These are phyloP conservation scores for Fraxinus cuspidata DNA, from an alignment of 257 asterid species.

Conservation along the genomic window DNA sequence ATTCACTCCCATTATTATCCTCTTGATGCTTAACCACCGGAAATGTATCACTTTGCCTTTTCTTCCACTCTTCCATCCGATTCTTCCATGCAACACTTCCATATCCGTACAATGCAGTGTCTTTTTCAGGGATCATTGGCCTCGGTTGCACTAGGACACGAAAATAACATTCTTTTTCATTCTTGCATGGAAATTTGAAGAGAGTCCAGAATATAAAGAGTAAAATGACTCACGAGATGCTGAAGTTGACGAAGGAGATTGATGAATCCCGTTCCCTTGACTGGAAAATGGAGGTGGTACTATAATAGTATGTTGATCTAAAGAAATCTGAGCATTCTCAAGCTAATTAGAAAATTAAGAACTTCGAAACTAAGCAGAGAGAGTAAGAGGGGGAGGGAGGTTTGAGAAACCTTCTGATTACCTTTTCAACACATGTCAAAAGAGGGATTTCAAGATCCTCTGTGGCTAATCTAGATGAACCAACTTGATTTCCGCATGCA, in stretches of 20 bases:
- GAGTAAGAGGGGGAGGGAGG: background rate
- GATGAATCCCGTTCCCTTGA: constrained; percentile 41
- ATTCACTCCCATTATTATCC: constrained; percentile 42
- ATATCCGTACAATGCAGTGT: constrained; percentile 78
- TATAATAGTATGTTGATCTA: constrained; percentile 65
- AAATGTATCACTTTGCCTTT: constrained; percentile 61
- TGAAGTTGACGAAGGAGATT: constrained; percentile 41
- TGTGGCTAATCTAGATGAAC: constrained; percentile 42
- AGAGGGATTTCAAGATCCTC: constrained; percentile 58
- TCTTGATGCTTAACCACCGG: constrained; percentile 68
- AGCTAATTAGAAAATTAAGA: constrained; percentile 22
- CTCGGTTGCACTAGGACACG: constrained; percentile 59
- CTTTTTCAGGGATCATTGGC: constrained; percentile 85
- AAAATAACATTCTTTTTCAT: constrained; percentile 12
- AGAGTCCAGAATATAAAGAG: background rate
- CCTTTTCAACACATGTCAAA: constrained; percentile 87
- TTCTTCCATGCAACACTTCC: constrained; percentile 99
- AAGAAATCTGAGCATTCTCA: constrained; percentile 49
- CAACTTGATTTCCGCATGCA: constrained; percentile 37
- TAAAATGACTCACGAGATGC: constrained; percentile 48
- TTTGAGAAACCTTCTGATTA: constrained; percentile 22
- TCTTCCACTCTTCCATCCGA: constrained; percentile 91
- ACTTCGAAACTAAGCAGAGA: background rate
- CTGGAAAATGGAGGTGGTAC: constrained; percentile 48
- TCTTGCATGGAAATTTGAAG: background rate